A percentile compares a stretch with the other conserved stretches of the same genome.
These are phyloP conservation scores for Choiromyces venosus DNA, from an alignment of 495 filamentous ascomycete species.

Conservation along the genomic window DNA sequence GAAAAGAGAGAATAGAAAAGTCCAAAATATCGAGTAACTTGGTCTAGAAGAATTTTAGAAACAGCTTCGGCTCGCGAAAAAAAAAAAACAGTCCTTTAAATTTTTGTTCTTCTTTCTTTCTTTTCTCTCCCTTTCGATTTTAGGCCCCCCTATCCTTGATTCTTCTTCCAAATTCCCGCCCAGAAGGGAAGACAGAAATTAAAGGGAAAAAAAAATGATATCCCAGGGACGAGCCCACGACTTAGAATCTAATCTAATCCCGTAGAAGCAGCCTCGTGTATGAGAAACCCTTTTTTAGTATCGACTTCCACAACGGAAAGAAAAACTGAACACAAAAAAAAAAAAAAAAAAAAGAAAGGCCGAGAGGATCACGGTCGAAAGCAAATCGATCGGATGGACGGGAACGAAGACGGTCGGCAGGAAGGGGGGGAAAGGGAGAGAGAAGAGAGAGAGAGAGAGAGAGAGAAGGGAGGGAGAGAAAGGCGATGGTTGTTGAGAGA, in stretches of 20 bases:
- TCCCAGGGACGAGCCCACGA: conserved; percentile 22
- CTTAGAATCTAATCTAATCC: conserved; percentile 29
- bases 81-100: conserved; percentile 26
- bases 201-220: conserved; percentile 31
- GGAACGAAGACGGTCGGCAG: conserved; percentile 22
- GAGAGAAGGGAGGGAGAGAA: conserved; percentile 11
- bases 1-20: conserved; percentile 25
- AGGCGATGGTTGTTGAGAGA: conserved; percentile 24
- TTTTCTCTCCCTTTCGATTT: conserved; percentile 18
- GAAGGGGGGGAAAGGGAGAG: conserved; percentile 13
- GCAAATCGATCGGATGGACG: conserved; percentile 28
- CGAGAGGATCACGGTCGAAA: conserved; percentile 23
- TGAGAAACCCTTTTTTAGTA: conserved; percentile 14
- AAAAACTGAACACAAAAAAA: conserved; percentile 20
- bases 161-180: conserved; percentile 34
- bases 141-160: conserved; percentile 32
- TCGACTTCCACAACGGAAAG: background rate
- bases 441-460: background rate
- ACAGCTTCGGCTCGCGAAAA: conserved; percentile 31
- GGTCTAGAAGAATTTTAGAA: conserved; percentile 20
- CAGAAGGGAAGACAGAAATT: conserved; percentile 33
- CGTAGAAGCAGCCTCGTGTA: conserved; percentile 24
- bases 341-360: conserved; percentile 24
- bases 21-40: conserved; percentile 6
- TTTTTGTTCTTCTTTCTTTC: conserved; percentile 15